Percentiles rank a stretch among this genome's conserved stretches.
phyloP scores from a whole-genome alignment of 2,329 filamentous ascomycete species.

The Westerdykella ornata region DNA sequence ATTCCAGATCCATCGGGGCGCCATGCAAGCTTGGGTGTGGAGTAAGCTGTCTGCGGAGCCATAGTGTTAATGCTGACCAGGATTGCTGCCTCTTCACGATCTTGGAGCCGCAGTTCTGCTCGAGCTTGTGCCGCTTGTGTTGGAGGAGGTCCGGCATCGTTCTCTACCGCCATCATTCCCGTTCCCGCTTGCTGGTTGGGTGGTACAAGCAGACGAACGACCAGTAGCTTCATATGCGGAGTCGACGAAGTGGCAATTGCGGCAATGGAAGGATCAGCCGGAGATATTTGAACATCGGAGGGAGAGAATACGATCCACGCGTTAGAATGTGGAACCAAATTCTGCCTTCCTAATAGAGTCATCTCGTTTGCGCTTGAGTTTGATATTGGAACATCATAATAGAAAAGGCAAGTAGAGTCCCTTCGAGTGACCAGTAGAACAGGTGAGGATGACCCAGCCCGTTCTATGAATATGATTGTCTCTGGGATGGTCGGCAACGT shows the following conservation, averaged over 20 bases:
- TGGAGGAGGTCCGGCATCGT: conserved; percentile 6
- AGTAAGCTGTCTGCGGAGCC: conserved; percentile 59
- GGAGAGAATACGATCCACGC: conserved; percentile 60
- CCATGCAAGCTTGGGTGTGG: conserved; percentile 57
- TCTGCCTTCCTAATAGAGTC: conserved; percentile 49
- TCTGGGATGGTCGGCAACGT: conserved; percentile 51
- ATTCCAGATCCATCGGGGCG: conserved; percentile 55
- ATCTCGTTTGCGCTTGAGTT: conserved; percentile 7
- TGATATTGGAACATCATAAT: conserved; percentile 40
- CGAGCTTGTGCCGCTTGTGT: conserved; percentile 50
- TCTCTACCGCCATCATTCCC: neutral
- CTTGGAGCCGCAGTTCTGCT: conserved; percentile 46
- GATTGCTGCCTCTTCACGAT: conserved; percentile 56
- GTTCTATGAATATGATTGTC: conserved; percentile 48
- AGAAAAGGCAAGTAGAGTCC: conserved; percentile 55
- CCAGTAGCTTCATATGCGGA: conserved; percentile 57
- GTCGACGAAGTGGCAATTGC: conserved; percentile 56
- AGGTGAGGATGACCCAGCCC: conserved; percentile 42
- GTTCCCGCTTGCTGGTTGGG: conserved; percentile 2
- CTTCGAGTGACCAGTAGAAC: conserved; percentile 50
- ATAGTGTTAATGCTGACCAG: conserved; percentile 53
- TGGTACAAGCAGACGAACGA: conserved; percentile 53
- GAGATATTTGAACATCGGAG: conserved; percentile 50
- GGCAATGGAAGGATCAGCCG: conserved; percentile 48
- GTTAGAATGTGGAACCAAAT: conserved; percentile 56